Conservation (phyloP, 805 yeast genomes). For the Hemisphaericaspora nanyangensis region DNA sequence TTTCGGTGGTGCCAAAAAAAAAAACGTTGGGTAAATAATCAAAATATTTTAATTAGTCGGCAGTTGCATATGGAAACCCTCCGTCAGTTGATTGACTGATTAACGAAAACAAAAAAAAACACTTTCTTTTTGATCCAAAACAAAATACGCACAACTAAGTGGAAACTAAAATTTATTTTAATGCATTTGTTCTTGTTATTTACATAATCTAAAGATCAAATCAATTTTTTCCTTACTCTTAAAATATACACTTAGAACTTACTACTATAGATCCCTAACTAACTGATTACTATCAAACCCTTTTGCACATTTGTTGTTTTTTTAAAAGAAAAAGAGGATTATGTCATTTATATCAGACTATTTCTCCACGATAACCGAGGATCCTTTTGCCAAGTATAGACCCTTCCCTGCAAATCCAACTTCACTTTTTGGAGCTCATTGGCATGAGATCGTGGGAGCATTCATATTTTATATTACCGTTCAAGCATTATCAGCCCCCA, state of each 20-base stretch:
- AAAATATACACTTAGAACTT: neutral
- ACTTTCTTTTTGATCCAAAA: too few species aligned
- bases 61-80: too few species aligned
- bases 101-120: too few species aligned
- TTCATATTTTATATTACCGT: constrained; percentile 56
- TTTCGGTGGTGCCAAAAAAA: too few species aligned
- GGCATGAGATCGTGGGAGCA: constrained; percentile 70
- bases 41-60: too few species aligned
- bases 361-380: constrained; percentile 29
- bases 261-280: neutral
- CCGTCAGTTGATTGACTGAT: too few species aligned
- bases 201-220: too few species aligned
- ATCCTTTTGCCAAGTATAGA: constrained; percentile 40
- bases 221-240: neutral
- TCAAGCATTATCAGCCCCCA: constrained; percentile 48
- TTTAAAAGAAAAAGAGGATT: too few species aligned
- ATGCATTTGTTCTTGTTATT: too few species aligned
- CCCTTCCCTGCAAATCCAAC: constrained; percentile 47
- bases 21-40: too few species aligned
- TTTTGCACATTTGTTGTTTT: neutral
- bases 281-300: neutral
- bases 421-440: constrained; percentile 48
- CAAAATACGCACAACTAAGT: too few species aligned
- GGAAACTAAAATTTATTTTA: too few species aligned
- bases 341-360: constrained; percentile 2